Evolutionary conservation across 2,329 filamentous ascomycete genomes (phyloP).

Genomic region (Fusarium nematophilum): DNA sequence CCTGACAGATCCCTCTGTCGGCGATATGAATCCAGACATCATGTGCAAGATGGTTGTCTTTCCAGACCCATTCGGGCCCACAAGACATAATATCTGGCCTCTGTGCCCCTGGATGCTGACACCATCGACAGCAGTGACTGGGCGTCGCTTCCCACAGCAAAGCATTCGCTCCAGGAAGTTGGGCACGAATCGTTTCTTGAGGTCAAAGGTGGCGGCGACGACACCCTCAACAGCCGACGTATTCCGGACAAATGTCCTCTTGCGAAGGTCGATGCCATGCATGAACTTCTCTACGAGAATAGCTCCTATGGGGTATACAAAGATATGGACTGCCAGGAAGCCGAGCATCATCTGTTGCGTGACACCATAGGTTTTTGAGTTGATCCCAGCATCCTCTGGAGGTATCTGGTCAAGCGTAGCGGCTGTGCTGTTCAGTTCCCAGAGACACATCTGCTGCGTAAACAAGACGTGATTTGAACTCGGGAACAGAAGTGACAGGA

Average conservation of each 20-base stretch:
- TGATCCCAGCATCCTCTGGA: constrained; percentile 8
- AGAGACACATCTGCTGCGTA: constrained; percentile 37
- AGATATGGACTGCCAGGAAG: constrained; percentile 48
- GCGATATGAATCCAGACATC: constrained; percentile 71
- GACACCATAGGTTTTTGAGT: constrained; percentile 37
- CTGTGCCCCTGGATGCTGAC: constrained; percentile 68
- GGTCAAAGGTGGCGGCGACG: constrained; percentile 34
- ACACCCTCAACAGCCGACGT: constrained; percentile 12
- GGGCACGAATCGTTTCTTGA: constrained; percentile 49
- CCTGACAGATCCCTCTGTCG: constrained; percentile 69
- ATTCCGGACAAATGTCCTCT: constrained; percentile 40
- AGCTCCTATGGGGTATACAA: constrained; percentile 48
- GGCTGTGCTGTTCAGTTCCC: constrained; percentile 22
- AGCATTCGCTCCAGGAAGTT: constrained; percentile 44
- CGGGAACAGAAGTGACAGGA: constrained; percentile 37
- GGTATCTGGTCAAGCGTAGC: constrained; percentile 23
- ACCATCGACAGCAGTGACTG: constrained; percentile 67
- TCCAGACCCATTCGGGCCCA: constrained; percentile 77
- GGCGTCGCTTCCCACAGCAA: constrained; percentile 47
- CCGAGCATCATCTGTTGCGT: constrained; percentile 46
- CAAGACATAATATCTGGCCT: constrained; percentile 72
- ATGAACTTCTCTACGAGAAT: constrained; percentile 47
- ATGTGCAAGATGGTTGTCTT: constrained; percentile 78
- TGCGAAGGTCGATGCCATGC: constrained; percentile 51
- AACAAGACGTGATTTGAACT: constrained; percentile 42